A percentile compares a stretch with the other conserved stretches of the same genome.
phyloP scores from a whole-genome alignment of 345 rosid genomes.

The Camelina hispida region DNA sequence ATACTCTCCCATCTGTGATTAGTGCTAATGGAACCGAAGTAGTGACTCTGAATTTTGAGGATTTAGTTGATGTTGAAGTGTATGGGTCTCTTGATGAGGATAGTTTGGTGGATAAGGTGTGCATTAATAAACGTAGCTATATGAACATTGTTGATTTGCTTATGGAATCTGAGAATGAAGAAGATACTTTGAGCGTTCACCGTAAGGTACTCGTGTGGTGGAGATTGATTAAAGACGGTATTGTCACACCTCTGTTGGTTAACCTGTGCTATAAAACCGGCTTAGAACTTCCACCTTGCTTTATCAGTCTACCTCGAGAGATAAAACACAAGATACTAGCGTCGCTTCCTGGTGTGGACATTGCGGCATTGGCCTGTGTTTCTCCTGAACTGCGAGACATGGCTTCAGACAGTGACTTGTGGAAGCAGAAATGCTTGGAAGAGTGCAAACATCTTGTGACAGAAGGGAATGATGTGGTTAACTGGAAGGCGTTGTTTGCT shows the following conservation, averaged over 20 bases:
- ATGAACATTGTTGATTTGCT: slow-evolving; percentile 46
- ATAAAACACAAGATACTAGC: slow-evolving; percentile 59
- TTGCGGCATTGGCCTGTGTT: slow-evolving; percentile 54
- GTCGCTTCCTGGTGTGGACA: slow-evolving; percentile 49
- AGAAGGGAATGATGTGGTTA: background rate
- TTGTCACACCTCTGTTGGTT: slow-evolving; percentile 61
- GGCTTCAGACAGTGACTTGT: slow-evolving; percentile 54
- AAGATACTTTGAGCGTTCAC: slow-evolving; percentile 6
- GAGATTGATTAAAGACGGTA: slow-evolving; percentile 65
- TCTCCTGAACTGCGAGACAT: slow-evolving; percentile 51
- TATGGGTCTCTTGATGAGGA: slow-evolving; percentile 53
- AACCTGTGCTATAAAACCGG: slow-evolving; percentile 55
- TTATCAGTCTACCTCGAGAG: slow-evolving; percentile 59
- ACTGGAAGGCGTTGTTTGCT: slow-evolving; percentile 8
- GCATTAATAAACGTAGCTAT: slow-evolving; percentile 51
- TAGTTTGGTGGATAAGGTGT: slow-evolving; percentile 44
- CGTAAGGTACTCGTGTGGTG: slow-evolving; percentile 54
- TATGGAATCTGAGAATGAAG: background rate
- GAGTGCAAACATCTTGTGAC: slow-evolving; percentile 43
- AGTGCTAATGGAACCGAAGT: slow-evolving; percentile 23
- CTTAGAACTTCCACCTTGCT: slow-evolving; percentile 57
- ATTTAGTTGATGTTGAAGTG: slow-evolving; percentile 55
- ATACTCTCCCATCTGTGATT: background rate
- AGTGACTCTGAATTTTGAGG: slow-evolving; percentile 56
- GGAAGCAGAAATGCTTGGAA: slow-evolving; percentile 58